Base-by-base conservation (phyloP, 1,284 basidiomycete genomes). In the Stereum hirsutum region DNA sequence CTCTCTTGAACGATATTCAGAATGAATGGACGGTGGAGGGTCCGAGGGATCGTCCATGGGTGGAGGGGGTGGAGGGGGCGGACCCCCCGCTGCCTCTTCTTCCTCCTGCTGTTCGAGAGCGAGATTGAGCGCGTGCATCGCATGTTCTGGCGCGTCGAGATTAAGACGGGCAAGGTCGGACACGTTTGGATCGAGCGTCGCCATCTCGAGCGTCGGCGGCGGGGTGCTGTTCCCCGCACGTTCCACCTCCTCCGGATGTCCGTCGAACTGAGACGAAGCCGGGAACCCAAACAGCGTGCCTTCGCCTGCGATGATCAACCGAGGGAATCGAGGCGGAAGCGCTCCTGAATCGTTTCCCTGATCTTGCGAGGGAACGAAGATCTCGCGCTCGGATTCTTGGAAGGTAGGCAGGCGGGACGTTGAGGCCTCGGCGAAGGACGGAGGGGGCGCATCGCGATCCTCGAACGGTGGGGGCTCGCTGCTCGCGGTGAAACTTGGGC, bases 41-140 rank as follows among this genome's bases (percentile, higher is more conserved):
- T 88, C 83, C 1, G 81, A 81, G 19, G 88, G 88, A 60, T 91
- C 88, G 54, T 89, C 86, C 66, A 89, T 73, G n/a, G 80, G 73
- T 30, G 82, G 85, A 0, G 85, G 83, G 1, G 84, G 85, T 0
- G 85, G 86, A 0, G 82, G 85, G 0, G 58, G 61, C 2, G 56
- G 55, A 12, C 46, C 44, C 27, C 46, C 38, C 26, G 46, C 31
- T 5, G 43, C 43, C 31, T 44, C 56, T 44, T 68, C 66, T 43
- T 70, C 69, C 33, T 68, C 65, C 46, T 69, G 72, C 47, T 78
- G 78, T 31, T 36, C 35, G 15, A 79, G 60, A 15, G 73, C 72
- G 39, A 84, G 57, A 35, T 70, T 72, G 41, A 86, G 57, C 2
- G 72, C 72, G 50, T 78, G 78, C 20, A 81, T 72, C 11, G 73